A percentile compares a stretch with the other conserved stretches of the same genome.
These are phyloP conservation scores for Pseudomassariella vexata DNA, from an alignment of 2,329 filamentous ascomycete species.

Conservation along the genomic window DNA sequence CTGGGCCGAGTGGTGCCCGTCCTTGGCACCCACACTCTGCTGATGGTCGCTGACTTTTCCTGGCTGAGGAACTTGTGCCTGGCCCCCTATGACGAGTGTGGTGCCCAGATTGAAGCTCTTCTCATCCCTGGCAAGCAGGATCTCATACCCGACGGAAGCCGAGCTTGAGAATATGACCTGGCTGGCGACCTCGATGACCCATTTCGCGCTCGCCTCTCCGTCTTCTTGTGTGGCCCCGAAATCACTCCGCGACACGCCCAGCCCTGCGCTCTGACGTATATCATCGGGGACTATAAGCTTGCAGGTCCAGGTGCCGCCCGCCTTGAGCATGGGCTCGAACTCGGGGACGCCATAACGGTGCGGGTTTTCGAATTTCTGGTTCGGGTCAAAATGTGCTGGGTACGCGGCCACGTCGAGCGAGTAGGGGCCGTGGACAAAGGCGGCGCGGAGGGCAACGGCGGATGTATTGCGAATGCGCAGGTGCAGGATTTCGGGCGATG, in stretches of 20 bases:
- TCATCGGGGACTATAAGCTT: slow-evolving; percentile 74
- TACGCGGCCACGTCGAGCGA: slow-evolving; percentile 83
- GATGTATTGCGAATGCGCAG: slow-evolving; percentile 90
- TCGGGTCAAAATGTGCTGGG: slow-evolving; percentile 76
- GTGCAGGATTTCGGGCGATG: slow-evolving; percentile 73
- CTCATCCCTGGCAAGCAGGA: slow-evolving; percentile 79
- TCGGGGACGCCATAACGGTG: slow-evolving; percentile 73
- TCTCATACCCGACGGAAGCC: slow-evolving; percentile 81
- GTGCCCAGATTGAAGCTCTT: slow-evolving; percentile 67
- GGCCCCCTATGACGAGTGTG: slow-evolving; percentile 38
- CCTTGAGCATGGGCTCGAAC: slow-evolving; percentile 95
- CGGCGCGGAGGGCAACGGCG: slow-evolving; percentile 82
- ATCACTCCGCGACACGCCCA: slow-evolving; percentile 36
- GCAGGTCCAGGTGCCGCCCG: slow-evolving; percentile 80
- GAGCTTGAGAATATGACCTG: slow-evolving; percentile 92
- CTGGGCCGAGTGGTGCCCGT: slow-evolving; percentile 56
- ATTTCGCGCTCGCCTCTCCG: slow-evolving; percentile 43
- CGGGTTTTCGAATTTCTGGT: slow-evolving; percentile 66
- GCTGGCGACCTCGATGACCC: slow-evolving; percentile 86
- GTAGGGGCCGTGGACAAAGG: slow-evolving; percentile 95
- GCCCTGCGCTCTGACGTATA: slow-evolving; percentile 59
- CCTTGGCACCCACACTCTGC: slow-evolving; percentile 50
- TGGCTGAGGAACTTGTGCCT: slow-evolving; percentile 50
- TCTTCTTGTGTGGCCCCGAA: slow-evolving; percentile 40
- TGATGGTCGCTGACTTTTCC: slow-evolving; percentile 75